Evolutionary conservation across 225 moss, liverwort and hornwort species (phyloP), one percentile per base, ranked within the genome.

Genomic region (Marchantia paleacea): DNA sequence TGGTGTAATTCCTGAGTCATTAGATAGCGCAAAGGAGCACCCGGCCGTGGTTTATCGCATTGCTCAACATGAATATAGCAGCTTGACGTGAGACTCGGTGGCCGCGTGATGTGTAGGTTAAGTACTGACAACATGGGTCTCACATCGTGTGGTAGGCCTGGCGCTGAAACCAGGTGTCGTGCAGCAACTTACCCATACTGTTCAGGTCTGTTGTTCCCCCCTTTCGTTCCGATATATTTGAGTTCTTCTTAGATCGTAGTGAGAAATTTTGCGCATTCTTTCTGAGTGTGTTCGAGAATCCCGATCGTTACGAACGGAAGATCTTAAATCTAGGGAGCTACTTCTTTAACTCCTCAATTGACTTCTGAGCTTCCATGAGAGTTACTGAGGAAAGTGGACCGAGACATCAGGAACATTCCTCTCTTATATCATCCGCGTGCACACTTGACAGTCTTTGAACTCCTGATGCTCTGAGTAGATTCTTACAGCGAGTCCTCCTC

Each of bases 131-230:
- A 65, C 83, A 66, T 83, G 79, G 62, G 72, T 85, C 79, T 85
- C 79, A 79, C 79, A 76, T 85, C 69, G 78, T 87, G 83, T 83
- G 73, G 50, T 81, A 88, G 88, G 89, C 82, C 81, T 89, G 78
- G 86, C 89, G 74, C 76, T 89, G 74, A 89, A 89, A 79, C 86
- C 86, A 61, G 86, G 86, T 77, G 86, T 86, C 69, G 76, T 83
- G 47, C 84, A 85, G 71, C 84, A 86, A 80, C 8, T 89, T 31
- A 24, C 84, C 19, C 84, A 53, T 30, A 72, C 55, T 80, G 26
- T 82, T 61, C 85, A 88, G 88, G 88, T 88, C 10, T 58, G 75
- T 62, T n/a, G 76, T n/a, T 77, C 11, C 16, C 11, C 18, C 1
- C 55, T 58, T 18, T 24, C 31, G 7, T 26, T 52, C 75, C 47